Percentiles rank a stretch among this genome's conserved stretches.
phyloP scores from a whole-genome alignment of 306 rosid genomes.

The Cicer cuneatum region DNA sequence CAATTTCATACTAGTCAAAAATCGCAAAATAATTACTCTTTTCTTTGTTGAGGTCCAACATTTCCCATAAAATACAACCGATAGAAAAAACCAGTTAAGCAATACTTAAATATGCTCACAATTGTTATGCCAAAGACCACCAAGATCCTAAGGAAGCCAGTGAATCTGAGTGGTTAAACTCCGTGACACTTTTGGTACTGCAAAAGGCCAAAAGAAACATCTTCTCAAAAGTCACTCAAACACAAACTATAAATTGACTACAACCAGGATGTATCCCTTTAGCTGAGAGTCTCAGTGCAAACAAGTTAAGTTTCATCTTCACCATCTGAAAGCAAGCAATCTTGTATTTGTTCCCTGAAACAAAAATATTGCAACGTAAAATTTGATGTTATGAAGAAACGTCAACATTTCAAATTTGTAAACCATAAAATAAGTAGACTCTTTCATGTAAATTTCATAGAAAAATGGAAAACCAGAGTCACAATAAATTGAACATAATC shows the following conservation, averaged over 20 bases:
- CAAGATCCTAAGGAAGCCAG: constrained; percentile 7
- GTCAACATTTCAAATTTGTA: not conserved
- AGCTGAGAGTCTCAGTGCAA: constrained; percentile 29
- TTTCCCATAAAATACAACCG: constrained; percentile 17
- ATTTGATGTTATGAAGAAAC: constrained; percentile 31
- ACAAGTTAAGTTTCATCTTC: constrained; percentile 63
- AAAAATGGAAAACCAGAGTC: not conserved
- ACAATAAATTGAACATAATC: constrained; percentile 13
- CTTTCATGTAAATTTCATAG: not conserved
- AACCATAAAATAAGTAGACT: not conserved
- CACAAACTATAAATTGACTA: constrained; percentile 8
- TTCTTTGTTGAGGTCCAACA: not conserved
- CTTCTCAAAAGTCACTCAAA: not conserved
- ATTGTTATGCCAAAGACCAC: constrained; percentile 1
- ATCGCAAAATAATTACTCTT: constrained; percentile 6
- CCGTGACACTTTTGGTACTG: not conserved
- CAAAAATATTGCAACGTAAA: constrained; percentile 14
- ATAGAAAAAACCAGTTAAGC: not conserved
- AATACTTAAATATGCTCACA: constrained; percentile 12
- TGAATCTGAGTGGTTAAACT: constrained; percentile 1
- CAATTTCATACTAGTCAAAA: not conserved
- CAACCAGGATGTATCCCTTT: constrained; percentile 4
- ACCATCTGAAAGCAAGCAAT: constrained; percentile 76
- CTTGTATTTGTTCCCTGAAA: constrained; percentile 87
- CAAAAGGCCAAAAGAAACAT: constrained; percentile 24